Percentiles rank a stretch among this genome's conserved stretches.
These are phyloP conservation scores for Colletotrichum phormii DNA, from an alignment of 2,329 filamentous ascomycete genomes.

Conservation along the genomic window DNA sequence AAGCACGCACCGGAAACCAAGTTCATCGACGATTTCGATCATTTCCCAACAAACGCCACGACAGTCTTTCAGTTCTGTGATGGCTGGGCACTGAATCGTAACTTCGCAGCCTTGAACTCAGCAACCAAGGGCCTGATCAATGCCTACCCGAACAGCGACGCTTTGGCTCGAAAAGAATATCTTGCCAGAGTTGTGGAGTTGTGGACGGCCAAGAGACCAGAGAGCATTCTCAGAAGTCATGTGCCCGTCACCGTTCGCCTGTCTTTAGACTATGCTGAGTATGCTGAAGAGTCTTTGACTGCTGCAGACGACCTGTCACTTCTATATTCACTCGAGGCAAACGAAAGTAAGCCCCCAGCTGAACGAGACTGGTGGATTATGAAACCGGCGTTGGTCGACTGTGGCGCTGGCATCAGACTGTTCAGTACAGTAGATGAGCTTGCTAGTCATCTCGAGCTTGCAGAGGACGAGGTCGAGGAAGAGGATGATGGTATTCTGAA, in stretches of 20 bases:
- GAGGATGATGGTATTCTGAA: conserved; percentile 43
- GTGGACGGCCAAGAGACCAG: conserved; percentile 50
- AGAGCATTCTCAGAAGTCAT: conserved; percentile 45
- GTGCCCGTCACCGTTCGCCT: conserved; percentile 48
- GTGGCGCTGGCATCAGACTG: conserved; percentile 52
- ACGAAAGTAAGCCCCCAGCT: conserved; percentile 41
- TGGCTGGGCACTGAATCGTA: conserved; percentile 48
- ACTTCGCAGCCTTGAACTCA: conserved; percentile 48
- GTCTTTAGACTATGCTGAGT: conserved; percentile 52
- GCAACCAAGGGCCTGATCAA: conserved; percentile 47
- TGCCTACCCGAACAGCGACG: conserved; percentile 53
- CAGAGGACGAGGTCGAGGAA: conserved; percentile 45
- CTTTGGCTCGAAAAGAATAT: conserved; percentile 51
- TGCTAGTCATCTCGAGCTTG: conserved; percentile 49
- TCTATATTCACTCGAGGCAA: conserved; percentile 49
- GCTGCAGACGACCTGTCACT: conserved; percentile 51
- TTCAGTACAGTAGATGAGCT: conserved; percentile 52
- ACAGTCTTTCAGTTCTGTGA: conserved; percentile 48
- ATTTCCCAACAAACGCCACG: conserved; percentile 42
- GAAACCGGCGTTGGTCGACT: conserved; percentile 53
- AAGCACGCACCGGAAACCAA: conserved; percentile 43
- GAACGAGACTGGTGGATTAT: conserved; percentile 54
- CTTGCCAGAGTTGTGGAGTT: conserved; percentile 49
- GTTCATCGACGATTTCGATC: conserved; percentile 43
- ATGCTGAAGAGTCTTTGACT: conserved; percentile 50